phyloP scores from a whole-genome alignment of 371 early-diverging fungal genomes.

The Mucor circinelloides region DNA sequence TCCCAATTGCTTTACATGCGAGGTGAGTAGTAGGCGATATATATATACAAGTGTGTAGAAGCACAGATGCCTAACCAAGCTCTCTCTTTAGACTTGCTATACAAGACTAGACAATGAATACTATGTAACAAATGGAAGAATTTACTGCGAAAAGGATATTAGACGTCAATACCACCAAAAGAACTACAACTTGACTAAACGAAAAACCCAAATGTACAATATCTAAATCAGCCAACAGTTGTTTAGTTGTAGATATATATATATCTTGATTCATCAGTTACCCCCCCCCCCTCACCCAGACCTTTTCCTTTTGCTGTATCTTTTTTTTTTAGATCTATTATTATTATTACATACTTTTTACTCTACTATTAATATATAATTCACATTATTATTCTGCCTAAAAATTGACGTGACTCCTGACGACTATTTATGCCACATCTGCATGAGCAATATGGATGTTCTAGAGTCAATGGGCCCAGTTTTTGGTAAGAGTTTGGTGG shows the following conservation, averaged over 20 bases:
- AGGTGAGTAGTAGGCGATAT: conserved; percentile 32
- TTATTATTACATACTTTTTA: background rate
- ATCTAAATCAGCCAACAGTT: background rate
- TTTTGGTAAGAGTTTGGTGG: too few relatives aligned
- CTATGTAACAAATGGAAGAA: conserved; percentile 73
- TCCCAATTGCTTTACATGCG: conserved; percentile 48
- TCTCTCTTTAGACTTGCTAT: conserved; percentile 30
- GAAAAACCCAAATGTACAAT: conserved; percentile 56
- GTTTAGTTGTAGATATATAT: background rate
- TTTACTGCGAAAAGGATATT: conserved; percentile 83
- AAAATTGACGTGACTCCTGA: too few relatives aligned
- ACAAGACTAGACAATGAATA: conserved; percentile 56
- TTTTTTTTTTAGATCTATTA: background rate
- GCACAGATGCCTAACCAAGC: conserved; percentile 44
- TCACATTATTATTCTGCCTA: background rate
- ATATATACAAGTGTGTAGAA: background rate
- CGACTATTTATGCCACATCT: too few relatives aligned
- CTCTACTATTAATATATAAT: background rate
- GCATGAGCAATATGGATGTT: too few relatives aligned
- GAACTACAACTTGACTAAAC: conserved; percentile 68
- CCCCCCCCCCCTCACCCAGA: background rate
- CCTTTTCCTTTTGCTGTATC: background rate
- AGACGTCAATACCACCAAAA: conserved; percentile 63
- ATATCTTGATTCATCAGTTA: background rate
- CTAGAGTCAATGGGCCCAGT: too few relatives aligned